Conservation (phyloP, 2,329 filamentous ascomycete genomes). For the Setomelanomma holmii region DNA sequence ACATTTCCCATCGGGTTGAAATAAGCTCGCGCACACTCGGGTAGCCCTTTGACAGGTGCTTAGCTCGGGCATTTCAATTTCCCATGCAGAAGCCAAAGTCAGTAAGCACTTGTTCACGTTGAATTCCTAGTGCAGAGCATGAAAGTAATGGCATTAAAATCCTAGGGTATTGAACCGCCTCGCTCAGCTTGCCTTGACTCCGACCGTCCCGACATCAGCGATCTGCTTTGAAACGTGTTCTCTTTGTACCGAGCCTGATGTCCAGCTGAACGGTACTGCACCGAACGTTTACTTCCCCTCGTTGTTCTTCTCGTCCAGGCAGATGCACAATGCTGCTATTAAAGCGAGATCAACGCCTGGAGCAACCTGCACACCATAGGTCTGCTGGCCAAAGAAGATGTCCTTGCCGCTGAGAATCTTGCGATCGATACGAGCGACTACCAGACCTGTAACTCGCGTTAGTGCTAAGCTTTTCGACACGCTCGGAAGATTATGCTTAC, state of each 20-base stretch:
- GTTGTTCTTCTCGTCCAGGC: slow-evolving; percentile 64
- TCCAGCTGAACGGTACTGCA: neutral
- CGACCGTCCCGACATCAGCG: no score
- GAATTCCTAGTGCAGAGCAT: no score
- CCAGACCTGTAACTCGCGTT: slow-evolving; percentile 37
- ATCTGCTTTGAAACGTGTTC: neutral
- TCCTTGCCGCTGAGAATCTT: slow-evolving; percentile 65
- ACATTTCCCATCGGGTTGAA: neutral
- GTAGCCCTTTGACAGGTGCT: no score
- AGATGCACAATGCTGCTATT: slow-evolving; percentile 71
- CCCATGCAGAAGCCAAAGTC: no score
- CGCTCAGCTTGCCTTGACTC: neutral
- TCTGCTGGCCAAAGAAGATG: slow-evolving; percentile 67
- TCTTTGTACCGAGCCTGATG: neutral
- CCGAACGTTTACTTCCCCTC: slow-evolving; percentile 6
- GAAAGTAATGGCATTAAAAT: neutral
- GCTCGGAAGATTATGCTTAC: slow-evolving; percentile 7
- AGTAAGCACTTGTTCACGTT: no score
- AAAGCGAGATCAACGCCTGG: slow-evolving; percentile 71
- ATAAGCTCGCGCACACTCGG: no score
- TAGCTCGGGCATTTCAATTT: no score
- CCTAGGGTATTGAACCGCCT: neutral
- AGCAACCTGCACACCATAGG: slow-evolving; percentile 69
- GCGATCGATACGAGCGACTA: slow-evolving; percentile 66
- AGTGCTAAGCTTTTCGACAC: neutral